Percentiles rank a stretch among this genome's conserved stretches.
phyloP scores from a whole-genome alignment of 768 basidiomycete genomes.

The Holtermanniella nyarrowii region DNA sequence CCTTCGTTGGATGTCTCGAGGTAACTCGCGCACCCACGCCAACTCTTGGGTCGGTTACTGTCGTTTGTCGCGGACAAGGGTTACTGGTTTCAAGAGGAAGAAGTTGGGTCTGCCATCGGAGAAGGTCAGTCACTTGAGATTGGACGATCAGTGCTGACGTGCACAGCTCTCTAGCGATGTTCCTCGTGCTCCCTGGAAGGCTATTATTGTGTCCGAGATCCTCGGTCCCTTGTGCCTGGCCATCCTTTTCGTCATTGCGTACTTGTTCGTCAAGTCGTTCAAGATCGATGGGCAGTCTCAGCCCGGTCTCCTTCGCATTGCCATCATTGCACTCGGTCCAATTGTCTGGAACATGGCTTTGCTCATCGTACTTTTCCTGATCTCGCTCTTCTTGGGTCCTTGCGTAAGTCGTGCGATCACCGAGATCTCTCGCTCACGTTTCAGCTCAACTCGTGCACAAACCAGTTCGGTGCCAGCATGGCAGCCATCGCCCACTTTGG shows the following conservation, averaged over 20 bases:
- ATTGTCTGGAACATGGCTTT: constrained; percentile 91
- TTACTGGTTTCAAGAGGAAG: constrained; percentile 99
- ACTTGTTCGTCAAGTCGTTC: constrained; percentile 52
- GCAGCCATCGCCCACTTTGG: constrained; percentile 78
- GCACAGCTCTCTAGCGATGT: constrained; percentile 69
- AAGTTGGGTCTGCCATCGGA: constrained; percentile 92
- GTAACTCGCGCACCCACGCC: constrained; percentile 91
- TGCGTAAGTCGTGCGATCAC: constrained; percentile 41
- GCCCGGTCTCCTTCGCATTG: constrained; percentile 83
- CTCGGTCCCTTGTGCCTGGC: constrained; percentile 79
- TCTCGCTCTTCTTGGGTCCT: constrained; percentile 89
- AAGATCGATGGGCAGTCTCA: constrained; percentile 49
- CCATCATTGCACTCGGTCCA: constrained; percentile 83
- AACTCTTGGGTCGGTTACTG: constrained; percentile 99
- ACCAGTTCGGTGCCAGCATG: constrained; percentile 83
- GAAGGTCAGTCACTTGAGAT: constrained; percentile 44
- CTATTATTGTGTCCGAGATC: constrained; percentile 77
- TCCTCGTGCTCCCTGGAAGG: constrained; percentile 84
- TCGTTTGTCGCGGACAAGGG: constrained; percentile 91
- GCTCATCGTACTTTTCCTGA: constrained; percentile 73
- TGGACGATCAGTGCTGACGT: background rate
- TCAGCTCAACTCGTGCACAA: constrained; percentile 50
- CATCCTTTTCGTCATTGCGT: constrained; percentile 70
- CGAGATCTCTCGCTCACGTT: background rate
- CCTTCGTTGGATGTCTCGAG: constrained; percentile 96